Evolutionary conservation across 805 yeast genomes (phyloP), one percentile per base, ranked within the genome.

Genomic region (Candida boidinii): DNA sequence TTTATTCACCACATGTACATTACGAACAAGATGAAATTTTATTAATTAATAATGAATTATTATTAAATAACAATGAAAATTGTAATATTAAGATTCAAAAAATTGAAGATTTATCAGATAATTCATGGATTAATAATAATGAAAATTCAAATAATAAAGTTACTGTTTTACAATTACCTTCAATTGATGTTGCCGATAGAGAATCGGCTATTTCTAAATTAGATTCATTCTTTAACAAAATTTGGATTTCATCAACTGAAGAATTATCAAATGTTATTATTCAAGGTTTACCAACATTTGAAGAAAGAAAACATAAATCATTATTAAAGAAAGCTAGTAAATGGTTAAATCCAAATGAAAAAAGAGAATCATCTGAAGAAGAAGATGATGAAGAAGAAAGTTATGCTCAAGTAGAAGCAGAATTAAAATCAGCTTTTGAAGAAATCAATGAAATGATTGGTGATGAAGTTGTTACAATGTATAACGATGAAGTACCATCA

Each of bases 231-330:
- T 15, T 37, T 36, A 25, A 28, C 23, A 22, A 23, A 9, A n/a
- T 37, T 7, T 37, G 18, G 17, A 30, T 20, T 28, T 28, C 22
- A 27, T 28, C 16, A n/a, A 17, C 19, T 1, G 35, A 40, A n/a
- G 30, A 39, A 31, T 23, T 44, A 12, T 32, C 39, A 9, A 30
- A 39, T 18, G 37, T 55, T 7, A 45, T 56, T 19, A 39, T 58
- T 26, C 63, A 58, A 42, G 63, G 62, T 14, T 29, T 56, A 17
- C 64, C 64, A 23, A 24, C 39, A 7, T 45, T 45, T 29, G 26
- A 34, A 8, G 4, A 5, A 3, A 4, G 5, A 14, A 13, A 8
- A 5, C 23, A 16, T 11, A 26, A 28, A 5, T 19, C 48, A 3
- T 22, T 50, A n/a, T 7, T 43, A 3, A 37, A 39, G 16, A 37